Evolutionary conservation across 805 yeast species (phyloP).

Genomic region (Kodamaea fukazawae): DNA sequence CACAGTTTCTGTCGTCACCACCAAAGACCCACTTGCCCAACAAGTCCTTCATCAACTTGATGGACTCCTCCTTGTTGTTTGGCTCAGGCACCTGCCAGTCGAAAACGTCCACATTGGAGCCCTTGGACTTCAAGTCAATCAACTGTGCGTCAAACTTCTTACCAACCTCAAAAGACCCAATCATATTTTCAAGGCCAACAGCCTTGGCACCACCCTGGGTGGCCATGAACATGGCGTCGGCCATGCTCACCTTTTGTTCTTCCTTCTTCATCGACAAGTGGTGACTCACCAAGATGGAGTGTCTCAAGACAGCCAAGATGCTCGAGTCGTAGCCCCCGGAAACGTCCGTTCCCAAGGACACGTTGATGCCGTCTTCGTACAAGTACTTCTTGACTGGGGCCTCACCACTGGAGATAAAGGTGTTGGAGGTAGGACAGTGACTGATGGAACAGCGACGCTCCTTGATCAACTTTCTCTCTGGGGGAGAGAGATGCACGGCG

Average conservation of each 20-base stretch:
- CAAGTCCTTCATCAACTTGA: conserved; percentile 46
- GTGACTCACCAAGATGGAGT: conserved; percentile 38
- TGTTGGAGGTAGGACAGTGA: conserved; percentile 92
- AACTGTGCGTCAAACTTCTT: conserved; percentile 83
- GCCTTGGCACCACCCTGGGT: conserved; percentile 90
- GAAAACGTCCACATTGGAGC: conserved; percentile 71
- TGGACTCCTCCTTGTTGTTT: conserved; percentile 13
- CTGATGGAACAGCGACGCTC: conserved; percentile 65
- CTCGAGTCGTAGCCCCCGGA: conserved; percentile 44
- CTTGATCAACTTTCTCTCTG: conserved; percentile 60
- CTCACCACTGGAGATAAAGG: conserved; percentile 86
- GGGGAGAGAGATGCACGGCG: conserved; percentile 69
- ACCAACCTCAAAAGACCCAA: conserved; percentile 76
- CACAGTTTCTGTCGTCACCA: conserved; percentile 91
- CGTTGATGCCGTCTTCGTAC: conserved; percentile 63
- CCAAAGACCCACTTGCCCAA: conserved; percentile 87
- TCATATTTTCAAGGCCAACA: conserved; percentile 49
- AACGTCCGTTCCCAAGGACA: conserved; percentile 57
- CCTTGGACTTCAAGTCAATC: conserved; percentile 54
- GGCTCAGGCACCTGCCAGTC: conserved; percentile 59
- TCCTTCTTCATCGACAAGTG: conserved; percentile 38
- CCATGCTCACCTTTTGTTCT: conserved; percentile 48
- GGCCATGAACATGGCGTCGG: conserved; percentile 75
- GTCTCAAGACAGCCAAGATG: conserved; percentile 34
- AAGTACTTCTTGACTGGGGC: conserved; percentile 70